Base-by-base conservation (phyloP, 2,329 filamentous ascomycete genomes). In the Aspergillus eucalypticola region DNA sequence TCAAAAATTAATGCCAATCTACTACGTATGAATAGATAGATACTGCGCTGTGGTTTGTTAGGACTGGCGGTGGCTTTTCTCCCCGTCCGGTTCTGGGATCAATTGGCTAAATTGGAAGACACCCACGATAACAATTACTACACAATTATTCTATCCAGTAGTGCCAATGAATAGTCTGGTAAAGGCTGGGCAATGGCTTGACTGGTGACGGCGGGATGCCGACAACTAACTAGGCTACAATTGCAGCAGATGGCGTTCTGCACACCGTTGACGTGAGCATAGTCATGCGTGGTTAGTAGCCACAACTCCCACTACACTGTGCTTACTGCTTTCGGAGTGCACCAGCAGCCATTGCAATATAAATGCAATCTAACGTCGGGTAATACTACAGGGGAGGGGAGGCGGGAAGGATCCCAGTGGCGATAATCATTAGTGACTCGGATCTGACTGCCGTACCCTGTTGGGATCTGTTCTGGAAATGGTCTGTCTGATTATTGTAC, bases 331-430 rank as follows among this genome's bases (percentile, higher is more conserved):
- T 44, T 53, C 21, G 51, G 51, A 32, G 39, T 23, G 19, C 23
- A 27, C 39, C 39, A 55, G n/a, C 53, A 46, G n/a, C 53, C 23
- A 55, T 32, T 15, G 44, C 41, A 54, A 29, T 54, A 25, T 39
- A 50, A 17, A 13, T 29, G 29, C 17, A 50, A 49, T 49, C 25
- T 50, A 50, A 50, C 29, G 25, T 29, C 46, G 25, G 46, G 46
- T 29, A 32, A 17, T 44, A 41, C 53, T 55, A 44, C 23, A 55
- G 42, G 53, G 53, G 53, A 55, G 53, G 53, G 53, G 53, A 55
- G 53, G 53, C 53, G 53, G 53, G 53, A 55, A 55, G 53, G 27
- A 55, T 55, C 53, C 53, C 53, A 55, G 53, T 55, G 53, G 53
- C 53, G 53, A 55, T 55, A 44, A 55, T 55, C 39, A 32, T 55